Evolutionary conservation across 208 protist genomes (phyloP).

Genomic region (Trypanosomatidae sp.): DNA sequence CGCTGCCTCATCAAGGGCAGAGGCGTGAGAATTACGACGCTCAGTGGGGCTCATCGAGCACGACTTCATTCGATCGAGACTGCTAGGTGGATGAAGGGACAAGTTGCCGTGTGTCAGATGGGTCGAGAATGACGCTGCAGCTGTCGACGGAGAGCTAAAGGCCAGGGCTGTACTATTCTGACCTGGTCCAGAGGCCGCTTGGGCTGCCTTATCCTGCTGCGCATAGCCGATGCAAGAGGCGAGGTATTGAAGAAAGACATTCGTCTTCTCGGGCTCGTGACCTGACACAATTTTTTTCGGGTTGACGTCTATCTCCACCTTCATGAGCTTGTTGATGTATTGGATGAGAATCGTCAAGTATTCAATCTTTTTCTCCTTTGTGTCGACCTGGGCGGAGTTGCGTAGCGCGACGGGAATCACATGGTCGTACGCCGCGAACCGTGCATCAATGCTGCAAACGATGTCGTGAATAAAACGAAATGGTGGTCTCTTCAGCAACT

Average conservation of each 20-base stretch:
- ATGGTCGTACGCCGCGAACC: constrained; percentile 73
- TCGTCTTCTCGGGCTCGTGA: constrained; percentile 87
- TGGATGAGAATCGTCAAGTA: constrained; percentile 75
- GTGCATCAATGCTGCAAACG: constrained; percentile 64
- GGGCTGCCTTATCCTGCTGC: constrained; percentile 72
- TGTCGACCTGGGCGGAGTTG: constrained; percentile 60
- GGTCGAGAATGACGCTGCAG: not conserved
- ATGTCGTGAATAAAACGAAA: constrained; percentile 94
- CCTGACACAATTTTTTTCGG: constrained; percentile 90
- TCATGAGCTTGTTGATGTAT: constrained; percentile 71
- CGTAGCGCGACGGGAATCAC: constrained; percentile 59
- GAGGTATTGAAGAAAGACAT: constrained; percentile 83
- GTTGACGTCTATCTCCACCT: constrained; percentile 70
- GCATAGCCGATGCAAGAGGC: constrained; percentile 77
- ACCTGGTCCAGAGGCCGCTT: not conserved
- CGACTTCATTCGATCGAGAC: constrained; percentile 32
- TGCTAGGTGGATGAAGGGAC: constrained; percentile 20
- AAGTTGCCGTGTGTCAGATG: not conserved
- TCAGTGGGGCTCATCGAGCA: not conserved
- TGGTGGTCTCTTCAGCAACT: constrained; percentile 84
- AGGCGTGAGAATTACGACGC: not conserved
- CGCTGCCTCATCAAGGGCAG: constrained; percentile 15
- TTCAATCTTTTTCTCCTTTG: constrained; percentile 89
- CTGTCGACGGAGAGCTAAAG: not conserved
- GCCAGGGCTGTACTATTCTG: not conserved